Evolutionary conservation across 2,329 filamentous ascomycete species (phyloP).

Genomic region (Westerdykella aurantiaca): DNA sequence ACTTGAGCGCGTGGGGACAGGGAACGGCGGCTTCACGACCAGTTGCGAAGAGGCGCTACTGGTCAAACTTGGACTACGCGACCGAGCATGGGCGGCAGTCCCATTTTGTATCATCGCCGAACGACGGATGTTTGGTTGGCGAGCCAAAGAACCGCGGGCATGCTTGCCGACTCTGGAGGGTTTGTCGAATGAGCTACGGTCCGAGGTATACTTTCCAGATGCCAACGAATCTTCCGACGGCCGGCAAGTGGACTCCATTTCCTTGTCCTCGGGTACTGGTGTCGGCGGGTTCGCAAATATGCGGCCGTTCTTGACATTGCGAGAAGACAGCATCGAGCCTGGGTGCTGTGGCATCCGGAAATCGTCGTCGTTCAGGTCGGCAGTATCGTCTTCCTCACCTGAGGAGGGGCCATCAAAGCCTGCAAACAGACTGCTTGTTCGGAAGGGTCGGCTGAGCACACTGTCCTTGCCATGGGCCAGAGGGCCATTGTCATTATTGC

Average conservation of each 20-base stretch:
- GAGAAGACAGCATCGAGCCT: slow-evolving; percentile 43
- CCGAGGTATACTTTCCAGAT: slow-evolving; percentile 15
- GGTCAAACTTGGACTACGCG: slow-evolving; percentile 60
- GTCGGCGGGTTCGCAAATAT: slow-evolving; percentile 37
- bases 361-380: slow-evolving; percentile 59
- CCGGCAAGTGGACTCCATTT: slow-evolving; percentile 24
- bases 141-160: slow-evolving; percentile 22
- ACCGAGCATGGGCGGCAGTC: slow-evolving; percentile 61
- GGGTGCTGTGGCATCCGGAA: slow-evolving; percentile 42
- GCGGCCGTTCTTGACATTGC: slow-evolving; percentile 47
- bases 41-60: slow-evolving; percentile 42
- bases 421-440: slow-evolving; percentile 79
- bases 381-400: slow-evolving; percentile 49
- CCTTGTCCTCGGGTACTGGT: slow-evolving; percentile 41
- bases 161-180: slow-evolving; percentile 32
- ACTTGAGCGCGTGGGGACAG: slow-evolving; percentile 83
- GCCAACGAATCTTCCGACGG: slow-evolving; percentile 28
- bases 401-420: slow-evolving; percentile 67
- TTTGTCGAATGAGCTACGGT: slow-evolving; percentile 33
- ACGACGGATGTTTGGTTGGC: slow-evolving; percentile 61
- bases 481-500: slow-evolving; percentile 75
- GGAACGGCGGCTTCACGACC: slow-evolving; percentile 66
- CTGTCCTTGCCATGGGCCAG: slow-evolving; percentile 54
- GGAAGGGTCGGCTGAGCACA: slow-evolving; percentile 62
- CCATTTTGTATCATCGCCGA: slow-evolving; percentile 76